Base-by-base conservation (phyloP, 2,329 filamentous ascomycete genomes). In the Calonectria henricotiae region DNA sequence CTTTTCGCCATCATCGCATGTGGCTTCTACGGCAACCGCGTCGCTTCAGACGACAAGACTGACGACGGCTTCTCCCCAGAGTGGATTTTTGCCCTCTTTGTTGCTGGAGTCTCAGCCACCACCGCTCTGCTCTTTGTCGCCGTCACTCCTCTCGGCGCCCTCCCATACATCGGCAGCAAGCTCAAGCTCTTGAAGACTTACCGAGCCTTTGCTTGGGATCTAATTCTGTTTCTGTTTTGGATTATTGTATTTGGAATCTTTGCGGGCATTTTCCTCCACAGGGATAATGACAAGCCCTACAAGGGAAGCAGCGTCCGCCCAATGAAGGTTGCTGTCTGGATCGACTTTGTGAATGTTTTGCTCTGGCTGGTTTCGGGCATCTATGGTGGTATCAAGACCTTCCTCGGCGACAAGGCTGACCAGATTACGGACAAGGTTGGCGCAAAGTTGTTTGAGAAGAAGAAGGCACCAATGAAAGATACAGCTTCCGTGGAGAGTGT, bases 311-410 rank as follows among this genome's bases (percentile, higher is more conserved):
- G 79, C 71, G 84, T 84, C 0, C 71, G 78, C 4, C 62, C 79
- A 7, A 94, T 94, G 93, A 92, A 92, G 82, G 86, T 88, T 71
- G 91, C 92, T 2, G 92, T 93, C 3, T 94, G 92, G 91, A 82
- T 94, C 30, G 91, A 94, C 78, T 79, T 94, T 30, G 84, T 90
- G 37, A 93, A 92, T 73, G 85, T 92, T 80, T 67, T 92, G 25
- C 81, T 95, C 49, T 95, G 93, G 92, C 81, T 91, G 13, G 71
- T 86, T 4, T 85, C 84, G 0, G 84, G 81, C 6, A 76, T 76
- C 6, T 87, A 86, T 43, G 85, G 85, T 32, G 80, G 72, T 58
- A 27, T 82, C 70, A 84, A 83, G 79, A 83, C 80, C 0, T 83
- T 81, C 69, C 62, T 86, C 47, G 83, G 84, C 0, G 83, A 83